These are phyloP conservation scores for Rossbeevera mucosa DNA, from an alignment of 768 basidiomycete species.

Conservation along the genomic window DNA sequence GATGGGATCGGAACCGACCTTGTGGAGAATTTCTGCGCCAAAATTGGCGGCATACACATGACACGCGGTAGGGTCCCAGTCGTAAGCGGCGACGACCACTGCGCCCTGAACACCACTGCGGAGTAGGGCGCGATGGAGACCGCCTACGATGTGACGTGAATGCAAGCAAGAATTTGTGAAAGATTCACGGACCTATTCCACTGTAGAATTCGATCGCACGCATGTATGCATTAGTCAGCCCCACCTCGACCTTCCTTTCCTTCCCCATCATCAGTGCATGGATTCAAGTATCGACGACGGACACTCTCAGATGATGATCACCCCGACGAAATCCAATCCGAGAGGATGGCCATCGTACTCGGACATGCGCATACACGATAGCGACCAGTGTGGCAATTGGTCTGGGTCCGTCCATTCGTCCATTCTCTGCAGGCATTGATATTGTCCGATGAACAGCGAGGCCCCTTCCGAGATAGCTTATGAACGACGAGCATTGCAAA, in stretches of 20 bases:
- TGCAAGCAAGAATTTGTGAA: background rate
- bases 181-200: conserved; percentile 56
- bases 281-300: too few relatives aligned
- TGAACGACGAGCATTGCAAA: conserved; percentile 9
- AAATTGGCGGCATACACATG: conserved; percentile 65
- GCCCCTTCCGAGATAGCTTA: conserved; percentile 4
- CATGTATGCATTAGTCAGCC: conserved; percentile 16
- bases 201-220: conserved; percentile 65
- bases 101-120: conserved; percentile 44
- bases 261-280: too few relatives aligned
- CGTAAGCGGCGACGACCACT: conserved; percentile 61
- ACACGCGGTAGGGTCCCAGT: conserved; percentile 77
- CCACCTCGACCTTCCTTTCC: conserved; percentile 17
- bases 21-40: conserved; percentile 43
- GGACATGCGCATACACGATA: conserved; percentile 2
- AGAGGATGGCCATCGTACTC: conserved; percentile 14
- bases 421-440: conserved; percentile 2
- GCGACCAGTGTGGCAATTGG: conserved; percentile 4
- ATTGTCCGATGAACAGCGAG: conserved; percentile 2
- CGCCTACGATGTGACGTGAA: conserved; percentile 37
- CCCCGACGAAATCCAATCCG: conserved; percentile 8
- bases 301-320: conserved; percentile 9
- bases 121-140: conserved; percentile 63
- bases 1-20: conserved; percentile 6
- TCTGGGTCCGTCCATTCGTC: conserved; percentile 14